A percentile compares a stretch with the other conserved stretches of the same genome.
Conservation (phyloP, 495 filamentous ascomycete genomes). For the Podospora sp. region DNA sequence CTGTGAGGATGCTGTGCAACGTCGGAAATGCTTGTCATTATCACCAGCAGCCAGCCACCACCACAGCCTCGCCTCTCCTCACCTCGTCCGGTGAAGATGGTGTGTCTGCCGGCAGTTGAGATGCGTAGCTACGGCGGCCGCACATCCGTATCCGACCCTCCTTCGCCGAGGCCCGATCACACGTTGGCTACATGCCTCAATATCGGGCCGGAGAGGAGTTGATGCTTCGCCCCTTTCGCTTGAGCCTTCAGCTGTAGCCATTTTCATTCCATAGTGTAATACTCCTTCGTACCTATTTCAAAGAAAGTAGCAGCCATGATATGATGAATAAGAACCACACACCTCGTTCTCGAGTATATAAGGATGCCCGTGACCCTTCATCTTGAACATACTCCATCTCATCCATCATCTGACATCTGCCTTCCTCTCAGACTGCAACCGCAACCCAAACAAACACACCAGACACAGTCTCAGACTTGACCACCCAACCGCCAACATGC, state of each 20-base stretch:
- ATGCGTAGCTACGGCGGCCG: not conserved
- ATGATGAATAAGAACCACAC: not conserved
- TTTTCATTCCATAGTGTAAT: not conserved
- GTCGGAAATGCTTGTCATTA: not conserved
- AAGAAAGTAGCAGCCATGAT: not conserved
- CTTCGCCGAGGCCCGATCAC: not conserved
- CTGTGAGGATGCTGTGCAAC: not conserved
- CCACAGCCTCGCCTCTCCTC: not conserved
- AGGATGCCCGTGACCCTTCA: not conserved
- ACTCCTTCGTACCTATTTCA: conserved; percentile 1
- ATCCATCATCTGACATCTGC: not conserved
- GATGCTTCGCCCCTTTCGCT: not conserved
- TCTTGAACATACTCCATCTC: not conserved
- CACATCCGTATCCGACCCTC: not conserved
- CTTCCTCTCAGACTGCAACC: not conserved
- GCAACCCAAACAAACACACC: not conserved
- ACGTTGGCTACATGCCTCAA: not conserved
- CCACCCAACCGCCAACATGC: conserved; percentile 31
- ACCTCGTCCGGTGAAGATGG: not conserved
- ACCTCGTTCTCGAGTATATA: not conserved
- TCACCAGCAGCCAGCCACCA: not conserved
- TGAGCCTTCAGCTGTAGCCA: not conserved
- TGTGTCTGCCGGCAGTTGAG: not conserved
- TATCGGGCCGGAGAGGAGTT: not conserved
- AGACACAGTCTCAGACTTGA: not conserved